Evolutionary conservation across 768 basidiomycete genomes (phyloP), one percentile per base, ranked within the genome.

Genomic region (Agrocybe praecox): DNA sequence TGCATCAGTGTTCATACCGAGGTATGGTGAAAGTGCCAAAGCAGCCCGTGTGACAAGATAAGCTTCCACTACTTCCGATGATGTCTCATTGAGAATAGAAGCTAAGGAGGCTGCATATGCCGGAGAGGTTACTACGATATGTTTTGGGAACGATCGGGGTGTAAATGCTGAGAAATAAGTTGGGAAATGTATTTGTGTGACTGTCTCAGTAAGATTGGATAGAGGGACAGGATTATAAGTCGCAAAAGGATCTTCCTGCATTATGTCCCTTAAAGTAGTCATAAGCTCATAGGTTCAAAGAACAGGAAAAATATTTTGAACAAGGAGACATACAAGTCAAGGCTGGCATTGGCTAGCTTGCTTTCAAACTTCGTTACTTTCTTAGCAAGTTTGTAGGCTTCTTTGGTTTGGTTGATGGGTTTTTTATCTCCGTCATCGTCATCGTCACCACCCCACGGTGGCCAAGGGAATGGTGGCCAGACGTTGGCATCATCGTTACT

Each of bases 101-200:
- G 86, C 82, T 12, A 98, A 77, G 5, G 86, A 83, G 17, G 72
- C 68, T 4, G 88, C 78, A 72, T 92, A 99, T 0, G 86, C 77
- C 10, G 94, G 93, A 64, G 91, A 86, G 2, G 92, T 92, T 59
- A 97, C 74, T 65, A 98, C 88, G 57, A 96, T 85, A 43, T 83
- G 82, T 19, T 80, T 74, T 1, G 92, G 92, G 75, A 85, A 93
- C 42, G 78, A 76, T 29, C 93, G 85, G 19, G 93, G 88, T 0
- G 89, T 83, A 68, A 93, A 96, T 0, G 91, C 77, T 0, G 96
- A 83, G 56, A 98, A 87, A 72, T 97, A 99, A n/a, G 85, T 79
- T 1, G 83, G 77, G 71, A 96, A 93, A 60, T 90, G 78, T 61
- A 99, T 83, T 68, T 94, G 84, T 1, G 89, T 83, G 5, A 98